A percentile compares a stretch with the other conserved stretches of the same genome.
These are phyloP conservation scores for Nymphaea thermarum DNA, from an alignment of 164 flowering plant genomes.

Conservation along the genomic window DNA sequence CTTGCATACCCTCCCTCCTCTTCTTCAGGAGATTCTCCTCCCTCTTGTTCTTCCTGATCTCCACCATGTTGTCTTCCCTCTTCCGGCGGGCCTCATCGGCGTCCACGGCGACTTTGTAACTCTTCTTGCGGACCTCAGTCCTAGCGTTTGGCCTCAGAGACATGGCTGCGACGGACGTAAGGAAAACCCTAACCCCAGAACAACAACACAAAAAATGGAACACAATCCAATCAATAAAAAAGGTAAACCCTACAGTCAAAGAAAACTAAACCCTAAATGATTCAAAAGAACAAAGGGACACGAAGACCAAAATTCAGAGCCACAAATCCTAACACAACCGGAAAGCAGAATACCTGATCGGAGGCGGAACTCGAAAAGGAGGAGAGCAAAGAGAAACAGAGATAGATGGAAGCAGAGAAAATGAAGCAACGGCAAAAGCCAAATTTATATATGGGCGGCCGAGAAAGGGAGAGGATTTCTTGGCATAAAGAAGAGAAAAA, in stretches of 20 bases:
- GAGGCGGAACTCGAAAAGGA: neutral
- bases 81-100: constrained; percentile 73
- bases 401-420: neutral
- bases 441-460: neutral
- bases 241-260: neutral
- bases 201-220: neutral
- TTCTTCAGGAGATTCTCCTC: constrained; percentile 66
- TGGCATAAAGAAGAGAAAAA: neutral
- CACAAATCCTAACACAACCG: no score
- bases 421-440: neutral
- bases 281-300: neutral
- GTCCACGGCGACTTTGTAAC: constrained; percentile 83
- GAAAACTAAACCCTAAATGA: neutral
- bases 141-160: constrained; percentile 64
- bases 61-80: constrained; percentile 75
- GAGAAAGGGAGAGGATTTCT: neutral
- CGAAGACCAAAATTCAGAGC: neutral
- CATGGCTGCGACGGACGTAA: constrained; percentile 19
- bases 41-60: constrained; percentile 67
- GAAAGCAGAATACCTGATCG: neutral
- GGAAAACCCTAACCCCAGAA: neutral
- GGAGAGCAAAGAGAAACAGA: neutral
- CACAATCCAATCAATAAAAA: neutral
- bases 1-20: constrained; percentile 56
- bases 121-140: constrained; percentile 61